Evolutionary conservation across 1,139 yeast species (phyloP), one percentile per base, ranked within the genome.

Genomic region (Pneumocystis jirovecii): DNA sequence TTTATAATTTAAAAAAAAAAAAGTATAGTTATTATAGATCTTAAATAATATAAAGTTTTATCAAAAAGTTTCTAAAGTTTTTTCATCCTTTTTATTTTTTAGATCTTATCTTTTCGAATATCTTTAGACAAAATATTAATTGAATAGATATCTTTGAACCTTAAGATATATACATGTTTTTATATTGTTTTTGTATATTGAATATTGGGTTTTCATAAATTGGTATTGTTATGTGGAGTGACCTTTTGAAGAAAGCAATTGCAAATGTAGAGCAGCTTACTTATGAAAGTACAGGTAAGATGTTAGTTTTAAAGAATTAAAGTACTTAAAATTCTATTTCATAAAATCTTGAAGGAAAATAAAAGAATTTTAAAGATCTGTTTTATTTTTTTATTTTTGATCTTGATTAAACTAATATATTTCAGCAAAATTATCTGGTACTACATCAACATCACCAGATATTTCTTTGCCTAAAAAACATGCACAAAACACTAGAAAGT

Each of bases 251-350:
- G 19, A 57, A 64, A 25, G 59, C 65, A 17, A 37, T 64, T 59
- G 31, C 64, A 25, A 64, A 64, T 34, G 65, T 64, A n/a, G 65
- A 64, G 21, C 42, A 60, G 21, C 25, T 50, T 29, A 50, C 29
- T 25, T 25, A 50, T 50, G 57, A 50, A 25, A 25, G 7, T 25
- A 25, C 29, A 50, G 57, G 57, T 50, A 50, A 25, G n/a, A 50
- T 25, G 7, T 44, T 7, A 19, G 6, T 2, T 44, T 44, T 8
- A 44, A 6, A 1, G 4, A 19, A 19, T 44, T 37, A 37, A 37
- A 37, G 2, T 4, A 10, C 12, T 10, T 37, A 37, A 8, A 37
- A 37, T 37, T 1, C 5, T 31, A 37, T 37, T 37, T 37, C 7
- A 10, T 12, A 37, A 37, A 8, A 10, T 8, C 7, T 37, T 8